Evolutionary conservation across 1,284 basidiomycete species (phyloP).

Genomic region (Thelephora terrestris): DNA sequence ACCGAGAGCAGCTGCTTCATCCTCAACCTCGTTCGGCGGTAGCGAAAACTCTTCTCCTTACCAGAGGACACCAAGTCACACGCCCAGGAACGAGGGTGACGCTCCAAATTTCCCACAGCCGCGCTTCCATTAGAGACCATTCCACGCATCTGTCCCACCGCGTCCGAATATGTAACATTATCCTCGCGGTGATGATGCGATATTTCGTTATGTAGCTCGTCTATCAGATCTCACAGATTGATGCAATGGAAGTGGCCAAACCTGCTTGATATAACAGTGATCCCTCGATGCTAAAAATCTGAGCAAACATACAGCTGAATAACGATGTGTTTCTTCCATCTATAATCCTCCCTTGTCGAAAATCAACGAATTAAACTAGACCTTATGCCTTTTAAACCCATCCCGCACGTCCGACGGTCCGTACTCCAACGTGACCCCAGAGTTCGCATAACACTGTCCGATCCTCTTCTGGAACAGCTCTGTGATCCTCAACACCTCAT

Average conservation of each 20-base stretch:
- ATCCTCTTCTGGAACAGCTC: constrained; percentile 62
- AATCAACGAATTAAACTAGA: constrained; percentile 28
- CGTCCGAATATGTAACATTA: no score
- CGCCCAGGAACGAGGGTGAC: not conserved
- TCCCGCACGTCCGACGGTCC: constrained; percentile 65
- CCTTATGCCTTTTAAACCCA: constrained; percentile 61
- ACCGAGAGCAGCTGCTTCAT: not conserved
- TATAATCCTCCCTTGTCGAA: no score
- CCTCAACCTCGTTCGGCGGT: not conserved
- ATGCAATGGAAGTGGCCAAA: no score
- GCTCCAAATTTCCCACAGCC: constrained; percentile 3
- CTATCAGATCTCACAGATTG: no score
- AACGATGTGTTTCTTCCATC: no score
- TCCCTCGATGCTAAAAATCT: no score
- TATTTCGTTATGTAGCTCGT: no score
- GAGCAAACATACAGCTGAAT: no score
- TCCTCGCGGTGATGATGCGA: no score
- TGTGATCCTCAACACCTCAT: constrained; percentile 66
- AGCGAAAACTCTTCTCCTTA: not conserved
- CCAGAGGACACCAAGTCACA: not conserved
- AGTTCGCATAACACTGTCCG: constrained; percentile 67
- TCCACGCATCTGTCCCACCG: no score
- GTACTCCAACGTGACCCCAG: constrained; percentile 66
- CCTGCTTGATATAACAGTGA: no score
- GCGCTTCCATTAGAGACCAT: not conserved